Conservation (phyloP, 441 rosid genomes). For the Brassica balearica region DNA sequence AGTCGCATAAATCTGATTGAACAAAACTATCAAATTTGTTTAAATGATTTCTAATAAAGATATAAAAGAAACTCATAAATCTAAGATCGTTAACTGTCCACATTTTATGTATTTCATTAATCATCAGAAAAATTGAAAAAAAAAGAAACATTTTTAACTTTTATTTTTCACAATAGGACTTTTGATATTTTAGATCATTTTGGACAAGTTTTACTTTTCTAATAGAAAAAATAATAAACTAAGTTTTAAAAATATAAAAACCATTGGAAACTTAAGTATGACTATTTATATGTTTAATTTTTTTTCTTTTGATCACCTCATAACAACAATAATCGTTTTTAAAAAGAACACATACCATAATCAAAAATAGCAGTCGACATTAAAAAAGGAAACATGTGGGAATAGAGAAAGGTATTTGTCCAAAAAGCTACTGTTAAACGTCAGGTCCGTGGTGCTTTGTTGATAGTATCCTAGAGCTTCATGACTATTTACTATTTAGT, state of each 20-base stretch:
- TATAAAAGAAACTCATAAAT: no score
- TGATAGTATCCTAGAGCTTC: not conserved
- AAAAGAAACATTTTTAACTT: no score
- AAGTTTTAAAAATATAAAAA: no score
- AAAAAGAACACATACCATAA: not conserved
- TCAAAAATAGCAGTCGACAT: slow-evolving; percentile 7
- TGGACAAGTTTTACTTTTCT: no score
- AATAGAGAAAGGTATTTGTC: slow-evolving; percentile 20
- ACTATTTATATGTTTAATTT: no score
- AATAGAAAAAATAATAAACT: no score
- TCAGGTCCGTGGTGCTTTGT: slow-evolving; percentile 8
- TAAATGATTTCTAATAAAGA: not conserved
- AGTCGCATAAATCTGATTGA: not conserved
- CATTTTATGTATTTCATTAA: no score
- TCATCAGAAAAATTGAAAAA: no score
- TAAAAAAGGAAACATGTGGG: slow-evolving; percentile 18
- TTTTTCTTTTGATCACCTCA: not conserved
- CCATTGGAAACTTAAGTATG: no score
- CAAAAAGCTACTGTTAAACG: slow-evolving; percentile 6
- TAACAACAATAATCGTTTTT: not conserved
- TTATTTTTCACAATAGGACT: no score
- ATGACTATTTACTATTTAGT: not conserved
- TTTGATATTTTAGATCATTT: no score
- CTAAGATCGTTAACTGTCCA: no score
- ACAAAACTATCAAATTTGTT: not conserved